Conservation (phyloP, 768 basidiomycete genomes). For the Trametopsis cervina region DNA sequence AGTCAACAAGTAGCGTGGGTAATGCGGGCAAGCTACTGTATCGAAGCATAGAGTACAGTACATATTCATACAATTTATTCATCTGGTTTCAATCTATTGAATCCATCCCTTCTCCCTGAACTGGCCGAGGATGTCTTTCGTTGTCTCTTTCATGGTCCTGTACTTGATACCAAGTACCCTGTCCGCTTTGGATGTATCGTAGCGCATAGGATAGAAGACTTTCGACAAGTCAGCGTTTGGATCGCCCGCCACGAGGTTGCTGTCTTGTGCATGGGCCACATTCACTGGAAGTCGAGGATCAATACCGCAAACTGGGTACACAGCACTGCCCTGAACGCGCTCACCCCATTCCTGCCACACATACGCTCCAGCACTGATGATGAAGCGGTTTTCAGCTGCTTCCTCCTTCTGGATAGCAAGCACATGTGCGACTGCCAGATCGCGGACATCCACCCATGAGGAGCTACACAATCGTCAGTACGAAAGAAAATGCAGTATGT, state of each 20-base stretch:
- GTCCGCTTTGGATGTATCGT: constrained; percentile 5
- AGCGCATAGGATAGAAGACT: constrained; percentile 14
- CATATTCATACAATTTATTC: too few species aligned
- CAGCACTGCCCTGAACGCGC: background rate
- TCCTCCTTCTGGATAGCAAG: constrained; percentile 16
- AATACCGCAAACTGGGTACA: background rate
- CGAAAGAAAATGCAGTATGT: too few species aligned
- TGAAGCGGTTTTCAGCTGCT: constrained; percentile 31
- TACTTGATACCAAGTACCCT: constrained; percentile 17
- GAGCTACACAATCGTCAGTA: too few species aligned
- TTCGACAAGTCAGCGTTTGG: constrained; percentile 13
- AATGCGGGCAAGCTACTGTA: too few species aligned
- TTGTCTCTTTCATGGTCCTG: constrained; percentile 14
- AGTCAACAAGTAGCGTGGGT: too few species aligned
- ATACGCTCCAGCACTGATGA: background rate
- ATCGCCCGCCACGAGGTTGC: constrained; percentile 9
- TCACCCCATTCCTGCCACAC: background rate
- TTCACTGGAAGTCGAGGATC: constrained; percentile 6
- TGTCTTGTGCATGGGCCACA: constrained; percentile 4
- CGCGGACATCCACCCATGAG: constrained; percentile 19
- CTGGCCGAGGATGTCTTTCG: constrained; percentile 16
- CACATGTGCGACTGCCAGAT: constrained; percentile 14
- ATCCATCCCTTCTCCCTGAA: constrained; percentile 20
- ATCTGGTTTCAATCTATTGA: too few species aligned
- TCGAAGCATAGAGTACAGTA: too few species aligned